A percentile compares a stretch with the other conserved stretches of the same genome.
Conservation (phyloP, 2,329 filamentous ascomycete species). For the Botrytis elliptica region DNA sequence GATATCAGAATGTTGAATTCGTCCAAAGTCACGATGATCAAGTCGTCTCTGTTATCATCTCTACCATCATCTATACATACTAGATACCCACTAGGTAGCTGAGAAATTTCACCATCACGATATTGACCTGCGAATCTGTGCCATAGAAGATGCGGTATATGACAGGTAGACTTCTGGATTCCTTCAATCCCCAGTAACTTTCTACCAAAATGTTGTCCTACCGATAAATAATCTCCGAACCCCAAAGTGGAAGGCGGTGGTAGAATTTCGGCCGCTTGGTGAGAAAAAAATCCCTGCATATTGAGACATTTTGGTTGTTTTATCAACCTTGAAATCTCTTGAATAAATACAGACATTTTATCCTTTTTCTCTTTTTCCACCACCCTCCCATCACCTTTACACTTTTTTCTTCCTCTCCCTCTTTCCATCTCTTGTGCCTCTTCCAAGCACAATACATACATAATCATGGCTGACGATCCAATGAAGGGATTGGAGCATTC, state of each 20-base stretch:
- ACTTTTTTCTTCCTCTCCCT: constrained; percentile 10
- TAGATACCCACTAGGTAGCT: neutral
- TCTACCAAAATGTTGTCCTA: neutral
- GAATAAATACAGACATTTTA: neutral
- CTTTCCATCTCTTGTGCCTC: constrained; percentile 3
- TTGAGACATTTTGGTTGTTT: neutral
- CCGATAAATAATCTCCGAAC: neutral
- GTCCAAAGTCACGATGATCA: neutral
- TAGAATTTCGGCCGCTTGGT: constrained; percentile 9
- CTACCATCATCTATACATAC: neutral
- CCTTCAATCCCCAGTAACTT: neutral
- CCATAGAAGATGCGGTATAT: neutral
- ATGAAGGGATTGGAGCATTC: constrained; percentile 50
- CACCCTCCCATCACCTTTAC: neutral
- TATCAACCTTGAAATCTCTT: neutral
- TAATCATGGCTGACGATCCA: constrained; percentile 54
- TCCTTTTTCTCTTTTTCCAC: constrained; percentile 6
- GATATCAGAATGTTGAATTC: neutral
- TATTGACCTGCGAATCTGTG: neutral
- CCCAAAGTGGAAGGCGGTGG: constrained; percentile 1
- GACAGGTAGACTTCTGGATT: neutral
- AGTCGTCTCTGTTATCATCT: neutral
- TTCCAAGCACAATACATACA: constrained; percentile 21
- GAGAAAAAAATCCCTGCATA: constrained; percentile 9
- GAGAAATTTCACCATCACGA: neutral